These are phyloP conservation scores for Brassica rapa DNA, from an alignment of 345 rosid species.

Conservation along the genomic window DNA sequence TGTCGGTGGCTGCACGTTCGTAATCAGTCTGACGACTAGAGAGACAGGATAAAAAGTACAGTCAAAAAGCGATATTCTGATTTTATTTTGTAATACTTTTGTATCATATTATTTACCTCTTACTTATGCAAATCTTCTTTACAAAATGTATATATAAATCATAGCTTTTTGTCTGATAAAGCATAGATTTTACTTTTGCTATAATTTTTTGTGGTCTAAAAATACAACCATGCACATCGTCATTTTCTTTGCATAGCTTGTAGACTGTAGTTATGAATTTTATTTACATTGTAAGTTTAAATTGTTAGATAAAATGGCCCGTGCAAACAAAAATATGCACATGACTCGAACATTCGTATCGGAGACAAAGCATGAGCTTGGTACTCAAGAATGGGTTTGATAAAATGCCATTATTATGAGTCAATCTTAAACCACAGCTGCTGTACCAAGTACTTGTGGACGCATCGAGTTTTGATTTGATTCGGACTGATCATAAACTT, in stretches of 20 bases:
- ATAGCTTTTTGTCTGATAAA: not conserved
- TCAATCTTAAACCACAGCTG: not conserved
- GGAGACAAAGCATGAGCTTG: slow-evolving; percentile 8
- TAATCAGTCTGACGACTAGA: slow-evolving; percentile 7
- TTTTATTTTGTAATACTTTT: not conserved
- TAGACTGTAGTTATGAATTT: not conserved
- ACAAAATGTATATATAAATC: not conserved
- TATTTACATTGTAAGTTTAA: not conserved
- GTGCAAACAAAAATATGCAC: not conserved
- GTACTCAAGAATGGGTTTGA: not conserved
- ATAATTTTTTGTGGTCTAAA: not conserved
- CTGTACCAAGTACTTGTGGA: not conserved
- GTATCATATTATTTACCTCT: not conserved
- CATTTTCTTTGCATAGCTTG: not conserved
- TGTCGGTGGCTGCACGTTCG: slow-evolving; percentile 43
- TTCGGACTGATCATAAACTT: not conserved
- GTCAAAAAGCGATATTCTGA: slow-evolving; percentile 12
- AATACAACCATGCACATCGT: not conserved
- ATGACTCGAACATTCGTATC: not conserved
- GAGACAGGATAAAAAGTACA: slow-evolving; percentile 18
- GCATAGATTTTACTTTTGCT: not conserved
- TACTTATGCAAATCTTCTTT: not conserved
- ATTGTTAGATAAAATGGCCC: not conserved
- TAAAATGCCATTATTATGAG: not conserved
- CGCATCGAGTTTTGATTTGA: not conserved